Conservation (phyloP, 1,284 basidiomycete species). For the Blastosporella zonata region DNA sequence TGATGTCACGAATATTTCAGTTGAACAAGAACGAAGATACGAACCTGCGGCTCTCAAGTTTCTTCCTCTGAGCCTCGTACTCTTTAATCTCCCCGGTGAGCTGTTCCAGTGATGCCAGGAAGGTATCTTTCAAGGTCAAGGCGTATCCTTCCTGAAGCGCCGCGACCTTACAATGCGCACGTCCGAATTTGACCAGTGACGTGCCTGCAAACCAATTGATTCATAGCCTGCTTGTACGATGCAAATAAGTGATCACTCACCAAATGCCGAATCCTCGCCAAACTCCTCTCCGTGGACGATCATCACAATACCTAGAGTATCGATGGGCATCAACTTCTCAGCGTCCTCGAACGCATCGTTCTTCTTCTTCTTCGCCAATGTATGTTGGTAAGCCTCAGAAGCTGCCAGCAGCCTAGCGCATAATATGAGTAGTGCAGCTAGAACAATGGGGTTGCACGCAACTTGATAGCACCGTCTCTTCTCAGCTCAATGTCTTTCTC, state of each 20-base stretch:
- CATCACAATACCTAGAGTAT: conserved; percentile 83
- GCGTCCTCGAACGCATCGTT: conserved; percentile 53
- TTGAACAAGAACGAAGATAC: conserved; percentile 15
- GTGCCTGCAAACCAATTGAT: conserved; percentile 41
- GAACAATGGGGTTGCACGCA: conserved; percentile 24
- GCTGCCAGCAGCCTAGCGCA: conserved; percentile 56
- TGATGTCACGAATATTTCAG: background rate
- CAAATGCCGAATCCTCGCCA: no score
- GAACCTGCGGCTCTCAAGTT: conserved; percentile 78
- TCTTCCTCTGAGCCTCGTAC: conserved; percentile 68
- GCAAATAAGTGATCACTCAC: no score
- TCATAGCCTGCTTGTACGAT: background rate
- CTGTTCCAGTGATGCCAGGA: conserved; percentile 59
- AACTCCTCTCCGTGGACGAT: conserved; percentile 82
- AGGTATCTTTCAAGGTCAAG: conserved; percentile 67
- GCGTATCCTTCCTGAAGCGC: conserved; percentile 78
- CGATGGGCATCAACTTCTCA: conserved; percentile 69
- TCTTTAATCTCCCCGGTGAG: conserved; percentile 70
- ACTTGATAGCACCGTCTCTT: conserved; percentile 63
- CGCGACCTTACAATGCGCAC: conserved; percentile 79
- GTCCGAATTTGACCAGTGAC: conserved; percentile 71
- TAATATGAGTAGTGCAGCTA: background rate
- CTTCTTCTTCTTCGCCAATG: conserved; percentile 65
- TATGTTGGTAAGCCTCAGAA: conserved; percentile 58
- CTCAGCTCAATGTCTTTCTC: conserved; percentile 71